Evolutionary conservation across 208 protist species (phyloP), one percentile per base, ranked within the genome.

Genomic region (Crithidia fasciculata): DNA sequence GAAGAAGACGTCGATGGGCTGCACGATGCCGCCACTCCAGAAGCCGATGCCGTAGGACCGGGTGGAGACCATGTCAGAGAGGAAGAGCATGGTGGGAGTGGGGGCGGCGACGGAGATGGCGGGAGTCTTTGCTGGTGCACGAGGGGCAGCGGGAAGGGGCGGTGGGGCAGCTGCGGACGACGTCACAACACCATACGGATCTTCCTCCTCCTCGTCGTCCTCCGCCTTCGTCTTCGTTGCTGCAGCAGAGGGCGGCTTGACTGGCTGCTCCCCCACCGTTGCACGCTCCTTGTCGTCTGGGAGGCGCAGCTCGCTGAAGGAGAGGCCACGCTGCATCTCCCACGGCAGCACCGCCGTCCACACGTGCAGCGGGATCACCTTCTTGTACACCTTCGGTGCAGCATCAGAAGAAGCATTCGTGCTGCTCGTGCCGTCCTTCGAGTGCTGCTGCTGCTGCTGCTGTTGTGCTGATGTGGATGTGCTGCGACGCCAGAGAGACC

Each of bases 271-370:
- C 45, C 7, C 9, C 45, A 13, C 45, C 2, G 45, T 49, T 13
- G 45, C 45, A 15, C 12, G 7, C 12, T 55, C 6, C 50, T 19
- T 15, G 15, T 55, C 50, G 12, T 55, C 15, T 19, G 36, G 67
- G 7, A 5, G 83, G 78, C 19, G 89, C 76, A 15, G 54, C 40
- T 65, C 55, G 70, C 82, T 90, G 65, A 80, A 76, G 13, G 91
- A 96, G 16, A 96, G 86, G 10, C 91, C 91, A 5, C 89, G 85
- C 69, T 94, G 89, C 79, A 93, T 85, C 73, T 96, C 89, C 89
- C 91, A 96, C 10, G 91, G 91, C 66, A 96, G 81, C 68, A 96
- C 76, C 16, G 91, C 81, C 9, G 91, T 89, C 87, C 89, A 96
- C 58, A 96, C 73, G 13, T 69, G 73, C 71, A 96, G 71, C 15